Conservation (phyloP, 2,329 filamentous ascomycete genomes). For the Westerdykella aurantiaca region DNA sequence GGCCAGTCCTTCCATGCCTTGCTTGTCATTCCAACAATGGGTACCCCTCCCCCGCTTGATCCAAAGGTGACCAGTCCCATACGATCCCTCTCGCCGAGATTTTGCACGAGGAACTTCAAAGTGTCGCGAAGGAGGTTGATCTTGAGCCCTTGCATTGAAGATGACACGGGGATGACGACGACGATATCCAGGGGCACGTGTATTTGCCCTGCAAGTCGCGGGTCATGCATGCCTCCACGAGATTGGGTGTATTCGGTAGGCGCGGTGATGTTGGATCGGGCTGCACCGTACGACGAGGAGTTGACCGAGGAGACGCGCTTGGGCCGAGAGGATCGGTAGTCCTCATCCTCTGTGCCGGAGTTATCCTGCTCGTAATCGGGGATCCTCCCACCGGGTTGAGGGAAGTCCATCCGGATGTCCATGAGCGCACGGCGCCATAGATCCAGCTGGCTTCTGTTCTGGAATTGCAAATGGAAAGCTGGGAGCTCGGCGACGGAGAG, state of each 20-base stretch:
- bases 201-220: constrained; percentile 50
- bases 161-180: constrained; percentile 93
- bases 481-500: constrained; percentile 88
- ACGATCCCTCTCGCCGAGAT: constrained; percentile 83
- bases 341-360: constrained; percentile 84
- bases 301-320: constrained; percentile 76
- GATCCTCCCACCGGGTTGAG: constrained; percentile 48
- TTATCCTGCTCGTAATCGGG: constrained; percentile 72
- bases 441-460: constrained; percentile 76
- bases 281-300: constrained; percentile 73
- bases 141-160: constrained; percentile 99
- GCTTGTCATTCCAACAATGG: constrained; percentile 95
- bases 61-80: constrained; percentile 98
- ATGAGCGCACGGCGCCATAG: constrained; percentile 83
- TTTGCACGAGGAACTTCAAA: constrained; percentile 84
- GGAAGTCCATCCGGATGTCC: constrained; percentile 70
- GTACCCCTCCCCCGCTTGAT: constrained; percentile 85
- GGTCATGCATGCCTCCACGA: constrained; percentile 37
- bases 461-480: constrained; percentile 88
- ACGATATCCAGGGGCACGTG: constrained; percentile 95
- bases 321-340: constrained; percentile 55
- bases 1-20: constrained; percentile 92
- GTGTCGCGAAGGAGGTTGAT: constrained; percentile 91
- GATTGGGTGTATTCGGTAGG: constrained; percentile 87
- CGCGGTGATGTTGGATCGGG: constrained; percentile 77